Conservation (phyloP, 768 basidiomycete genomes). For the Lactifluus volemus region DNA sequence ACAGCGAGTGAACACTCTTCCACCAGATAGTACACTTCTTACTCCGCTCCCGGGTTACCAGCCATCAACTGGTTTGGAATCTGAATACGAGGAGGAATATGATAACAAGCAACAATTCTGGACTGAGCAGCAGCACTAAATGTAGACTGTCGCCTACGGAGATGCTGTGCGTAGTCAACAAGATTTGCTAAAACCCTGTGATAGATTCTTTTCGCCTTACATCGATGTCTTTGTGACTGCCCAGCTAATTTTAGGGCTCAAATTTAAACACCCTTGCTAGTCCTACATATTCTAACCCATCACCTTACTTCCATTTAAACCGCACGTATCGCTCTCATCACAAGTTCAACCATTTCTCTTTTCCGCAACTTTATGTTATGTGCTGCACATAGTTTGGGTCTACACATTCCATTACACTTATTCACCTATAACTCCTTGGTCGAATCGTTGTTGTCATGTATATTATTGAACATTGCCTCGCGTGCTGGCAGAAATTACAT, state of each 20-base stretch:
- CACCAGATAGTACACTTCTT: slow-evolving; percentile 57
- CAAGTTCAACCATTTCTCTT: not conserved
- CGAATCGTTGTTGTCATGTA: slow-evolving; percentile 15
- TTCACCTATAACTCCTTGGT: slow-evolving; percentile 13
- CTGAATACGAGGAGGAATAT: slow-evolving; percentile 19
- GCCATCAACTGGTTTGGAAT: slow-evolving; percentile 25
- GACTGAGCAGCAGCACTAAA: slow-evolving; percentile 12
- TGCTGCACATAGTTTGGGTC: slow-evolving; percentile 17
- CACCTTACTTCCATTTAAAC: slow-evolving; percentile 15
- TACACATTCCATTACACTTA: slow-evolving; percentile 15
- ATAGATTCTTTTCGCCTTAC: not conserved
- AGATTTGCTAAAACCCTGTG: not conserved
- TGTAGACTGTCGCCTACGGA: not conserved
- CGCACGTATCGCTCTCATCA: slow-evolving; percentile 9
- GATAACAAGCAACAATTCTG: slow-evolving; percentile 14
- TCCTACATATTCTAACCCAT: slow-evolving; percentile 7
- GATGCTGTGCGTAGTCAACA: not conserved
- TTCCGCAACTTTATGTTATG: slow-evolving; percentile 17
- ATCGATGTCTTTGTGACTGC: not conserved
- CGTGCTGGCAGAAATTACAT: slow-evolving; percentile 9
- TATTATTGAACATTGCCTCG: slow-evolving; percentile 12
- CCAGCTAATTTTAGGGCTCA: not conserved
- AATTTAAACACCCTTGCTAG: not conserved
- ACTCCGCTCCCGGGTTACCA: slow-evolving; percentile 62
- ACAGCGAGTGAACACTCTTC: slow-evolving; percentile 30